These are phyloP conservation scores for Fusarium compactum DNA, from an alignment of 2,329 filamentous ascomycete species.

Conservation along the genomic window DNA sequence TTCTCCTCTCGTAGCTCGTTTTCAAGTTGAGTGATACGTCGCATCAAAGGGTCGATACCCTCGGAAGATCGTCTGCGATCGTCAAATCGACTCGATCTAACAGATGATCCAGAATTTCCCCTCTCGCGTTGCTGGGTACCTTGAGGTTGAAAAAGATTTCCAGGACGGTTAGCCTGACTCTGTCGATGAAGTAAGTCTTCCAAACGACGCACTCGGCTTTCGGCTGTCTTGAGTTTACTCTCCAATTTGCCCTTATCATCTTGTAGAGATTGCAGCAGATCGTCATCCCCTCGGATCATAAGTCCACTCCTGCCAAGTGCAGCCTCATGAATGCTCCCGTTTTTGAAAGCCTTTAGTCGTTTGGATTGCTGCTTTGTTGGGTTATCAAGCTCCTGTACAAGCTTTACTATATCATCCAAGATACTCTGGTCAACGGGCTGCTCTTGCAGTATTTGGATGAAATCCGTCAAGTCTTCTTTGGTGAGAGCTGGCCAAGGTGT, in stretches of 20 bases:
- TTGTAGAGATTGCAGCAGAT: slow-evolving; percentile 80
- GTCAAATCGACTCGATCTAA: slow-evolving; percentile 59
- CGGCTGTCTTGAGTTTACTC: slow-evolving; percentile 81
- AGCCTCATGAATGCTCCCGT: slow-evolving; percentile 94
- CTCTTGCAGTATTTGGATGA: slow-evolving; percentile 74
- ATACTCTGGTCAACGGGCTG: slow-evolving; percentile 75
- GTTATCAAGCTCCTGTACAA: slow-evolving; percentile 81
- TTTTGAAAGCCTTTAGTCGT: slow-evolving; percentile 93
- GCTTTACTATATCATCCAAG: slow-evolving; percentile 78
- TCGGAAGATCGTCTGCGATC: slow-evolving; percentile 62
- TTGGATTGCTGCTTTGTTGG: slow-evolving; percentile 90
- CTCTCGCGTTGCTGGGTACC: slow-evolving; percentile 62
- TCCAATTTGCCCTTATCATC: slow-evolving; percentile 84
- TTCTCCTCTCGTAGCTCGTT: slow-evolving; percentile 80
- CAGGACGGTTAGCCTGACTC: slow-evolving; percentile 68
- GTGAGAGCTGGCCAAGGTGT: slow-evolving; percentile 82
- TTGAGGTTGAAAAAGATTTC: slow-evolving; percentile 66
- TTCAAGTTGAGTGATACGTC: slow-evolving; percentile 75
- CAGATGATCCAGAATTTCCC: slow-evolving; percentile 62
- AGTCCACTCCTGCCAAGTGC: slow-evolving; percentile 87
- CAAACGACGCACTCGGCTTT: slow-evolving; percentile 88
- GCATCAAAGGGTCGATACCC: slow-evolving; percentile 59
- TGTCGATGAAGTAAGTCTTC: slow-evolving; percentile 94
- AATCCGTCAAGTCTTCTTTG: slow-evolving; percentile 81
- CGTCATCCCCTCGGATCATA: slow-evolving; percentile 87